Base-by-base conservation (phyloP, 1,284 basidiomycete species). In the Peniophora sp. region DNA sequence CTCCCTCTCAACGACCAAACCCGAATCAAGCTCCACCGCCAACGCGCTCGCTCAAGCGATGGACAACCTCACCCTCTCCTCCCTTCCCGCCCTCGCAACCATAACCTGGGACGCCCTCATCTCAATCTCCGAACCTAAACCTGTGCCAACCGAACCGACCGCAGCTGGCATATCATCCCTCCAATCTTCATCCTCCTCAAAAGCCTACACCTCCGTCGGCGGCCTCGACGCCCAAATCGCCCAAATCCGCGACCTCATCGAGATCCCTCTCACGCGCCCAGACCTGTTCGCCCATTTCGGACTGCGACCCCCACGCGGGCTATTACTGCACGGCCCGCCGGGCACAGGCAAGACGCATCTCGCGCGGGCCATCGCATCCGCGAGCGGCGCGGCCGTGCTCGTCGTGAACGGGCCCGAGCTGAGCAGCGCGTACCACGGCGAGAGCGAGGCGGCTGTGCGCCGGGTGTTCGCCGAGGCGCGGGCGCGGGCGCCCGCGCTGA, bases 311-410 rank as follows among this genome's bases (percentile, higher is more conserved):
- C 93, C 93, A 9, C 81, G 88, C 46, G 94, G 94, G 8, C 85
- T 97, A 39, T 76, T 97, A 3, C 78, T 97, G 1, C 87, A 96
- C 65, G 94, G 94, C 14, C 92, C 92, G 15, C 92, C 94, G 1
- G 94, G 94, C 18, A 97, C 94, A 3, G 94, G 94, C 12, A 97
- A 97, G 69, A 97, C 95, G 0, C 91, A 95, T 57, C 74, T 97
- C 1, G 92, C 93, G 8, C 84, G 92, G 49, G 90, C 92, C 8
- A 93, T 97, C 51, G 88, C 90, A 10, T 78, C 85, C 3, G 87
- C 90, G 1, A 88, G 86, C 0, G 78, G 78, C 27, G 88, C 92
- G 23, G 83, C 85, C 22, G 87, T 94, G 23, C 78, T 95, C 53
- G 81, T 92, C 50, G 87, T 98, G 62, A 96, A 97, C 58, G 97